Base-by-base conservation (phyloP, 2,329 filamentous ascomycete species). In the Apiospora phragmitis region DNA sequence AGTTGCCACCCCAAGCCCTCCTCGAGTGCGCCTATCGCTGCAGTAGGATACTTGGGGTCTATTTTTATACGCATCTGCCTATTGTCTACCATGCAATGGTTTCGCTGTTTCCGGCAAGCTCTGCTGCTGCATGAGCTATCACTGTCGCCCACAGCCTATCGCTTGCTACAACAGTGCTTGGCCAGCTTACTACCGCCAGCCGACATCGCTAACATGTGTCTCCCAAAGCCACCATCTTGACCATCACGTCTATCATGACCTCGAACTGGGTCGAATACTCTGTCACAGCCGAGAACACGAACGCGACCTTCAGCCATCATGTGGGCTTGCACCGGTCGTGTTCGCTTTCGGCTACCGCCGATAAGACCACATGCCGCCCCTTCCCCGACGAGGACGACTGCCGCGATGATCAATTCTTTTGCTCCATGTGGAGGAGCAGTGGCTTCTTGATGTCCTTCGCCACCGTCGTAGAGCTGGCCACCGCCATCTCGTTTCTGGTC, bases 381-480 rank as follows among this genome's bases (percentile, higher is more conserved):
- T 96, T 94, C 80, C 94, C 94, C 4, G 85, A 87, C 73, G 83
- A 87, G 69, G 85, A 88, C 70, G 91, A 94, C 79, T 95, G 93
- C 81, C 83, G 86, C 75, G 88, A 89, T 68, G 88, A 91, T 75
- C 87, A 90, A 68, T 90, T 91, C 77, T 98, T 98, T 83, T 98
- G 96, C 85, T 92, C 91, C 76, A 92, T 97, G 87, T 99, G 95
- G 95, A 89, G 93, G 71, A 94, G 91, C 35, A 91, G 94, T 45
- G 94, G 93, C 32, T 98, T 98, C 82, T 83, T 97, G 74, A 94
- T 97, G 84, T 93, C 91, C 68, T 93, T 98, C 76, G 89, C 93
- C 9, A 89, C 94, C 47, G 90, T 97, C n/a, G 80, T 96, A 49
- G 92, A 97, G 81, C 88, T 96, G 51, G 94, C 92, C 70, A 91